phyloP scores from a whole-genome alignment of 1,139 yeast species.

The Scheffersomyces segobiensis region DNA sequence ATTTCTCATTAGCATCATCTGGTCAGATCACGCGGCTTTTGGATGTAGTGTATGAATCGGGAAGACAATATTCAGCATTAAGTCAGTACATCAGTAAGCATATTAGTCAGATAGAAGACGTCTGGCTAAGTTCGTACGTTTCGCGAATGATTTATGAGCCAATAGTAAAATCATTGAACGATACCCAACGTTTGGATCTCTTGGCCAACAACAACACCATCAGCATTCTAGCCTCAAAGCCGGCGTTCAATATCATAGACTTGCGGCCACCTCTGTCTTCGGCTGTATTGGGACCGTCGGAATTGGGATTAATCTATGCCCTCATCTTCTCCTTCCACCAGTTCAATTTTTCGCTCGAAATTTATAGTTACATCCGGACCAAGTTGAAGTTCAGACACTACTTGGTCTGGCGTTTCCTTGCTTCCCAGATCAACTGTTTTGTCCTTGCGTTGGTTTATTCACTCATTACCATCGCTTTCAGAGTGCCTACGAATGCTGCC shows the following conservation, averaged over 20 bases:
- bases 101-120: conserved; percentile 26
- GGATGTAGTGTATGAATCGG: conserved; percentile 48
- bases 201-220: conserved; percentile 16
- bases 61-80: conserved; percentile 51
- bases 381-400: conserved; percentile 44
- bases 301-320: conserved; percentile 35
- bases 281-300: conserved; percentile 32
- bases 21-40: conserved; percentile 23
- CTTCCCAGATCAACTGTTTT: conserved; percentile 50
- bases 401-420: conserved; percentile 47
- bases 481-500: conserved; percentile 50
- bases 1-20: conserved; percentile 15
- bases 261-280: conserved; percentile 21
- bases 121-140: conserved; percentile 23
- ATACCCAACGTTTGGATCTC: conserved; percentile 14
- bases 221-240: conserved; percentile 20
- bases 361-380: conserved; percentile 23
- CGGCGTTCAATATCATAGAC: conserved; percentile 22
- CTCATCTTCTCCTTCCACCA: conserved; percentile 37
- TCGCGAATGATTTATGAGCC: conserved; percentile 24
- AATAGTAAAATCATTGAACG: conserved; percentile 15
- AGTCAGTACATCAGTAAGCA: conserved; percentile 41
- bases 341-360: conserved; percentile 25
- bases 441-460: conserved; percentile 56
- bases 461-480: conserved; percentile 61